These are phyloP conservation scores for Diaporthe sp. DNA, from an alignment of 2,329 filamentous ascomycete genomes.

Conservation along the genomic window DNA sequence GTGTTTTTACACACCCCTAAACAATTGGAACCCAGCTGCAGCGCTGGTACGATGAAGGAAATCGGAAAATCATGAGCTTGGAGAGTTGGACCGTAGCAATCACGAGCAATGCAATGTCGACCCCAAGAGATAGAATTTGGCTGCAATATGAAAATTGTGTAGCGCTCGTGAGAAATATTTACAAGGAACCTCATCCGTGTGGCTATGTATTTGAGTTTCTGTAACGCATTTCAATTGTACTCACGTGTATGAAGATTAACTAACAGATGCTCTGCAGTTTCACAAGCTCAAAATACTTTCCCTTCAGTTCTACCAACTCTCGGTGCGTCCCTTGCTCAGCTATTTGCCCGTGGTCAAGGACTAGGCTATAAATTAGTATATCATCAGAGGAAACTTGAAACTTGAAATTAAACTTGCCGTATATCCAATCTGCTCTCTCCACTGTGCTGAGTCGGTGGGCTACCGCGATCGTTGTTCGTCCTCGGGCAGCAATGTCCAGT, in stretches of 20 bases:
- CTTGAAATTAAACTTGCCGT: constrained; percentile 58
- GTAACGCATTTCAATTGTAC: not conserved
- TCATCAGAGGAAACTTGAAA: not conserved
- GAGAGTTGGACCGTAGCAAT: not conserved
- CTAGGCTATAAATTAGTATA: not conserved
- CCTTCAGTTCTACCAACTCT: not conserved
- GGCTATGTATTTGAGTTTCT: not conserved
- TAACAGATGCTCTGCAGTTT: not conserved
- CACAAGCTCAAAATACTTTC: not conserved
- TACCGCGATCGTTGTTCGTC: constrained; percentile 91
- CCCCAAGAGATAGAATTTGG: not conserved
- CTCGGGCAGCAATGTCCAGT: constrained; percentile 85
- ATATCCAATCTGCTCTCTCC: constrained; percentile 94
- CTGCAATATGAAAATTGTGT: not conserved
- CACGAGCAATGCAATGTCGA: not conserved
- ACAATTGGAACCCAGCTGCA: not conserved
- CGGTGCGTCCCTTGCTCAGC: not conserved
- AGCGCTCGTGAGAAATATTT: not conserved
- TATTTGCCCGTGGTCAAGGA: not conserved
- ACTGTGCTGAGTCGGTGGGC: constrained; percentile 94
- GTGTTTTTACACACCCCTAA: not conserved
- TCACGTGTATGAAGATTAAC: not conserved
- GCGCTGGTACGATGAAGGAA: not conserved
- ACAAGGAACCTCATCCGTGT: not conserved
- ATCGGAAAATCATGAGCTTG: not conserved